Evolutionary conservation across 2,329 filamentous ascomycete species (phyloP), one percentile per base, ranked within the genome.

Genomic region (Scedosporium boydii): DNA sequence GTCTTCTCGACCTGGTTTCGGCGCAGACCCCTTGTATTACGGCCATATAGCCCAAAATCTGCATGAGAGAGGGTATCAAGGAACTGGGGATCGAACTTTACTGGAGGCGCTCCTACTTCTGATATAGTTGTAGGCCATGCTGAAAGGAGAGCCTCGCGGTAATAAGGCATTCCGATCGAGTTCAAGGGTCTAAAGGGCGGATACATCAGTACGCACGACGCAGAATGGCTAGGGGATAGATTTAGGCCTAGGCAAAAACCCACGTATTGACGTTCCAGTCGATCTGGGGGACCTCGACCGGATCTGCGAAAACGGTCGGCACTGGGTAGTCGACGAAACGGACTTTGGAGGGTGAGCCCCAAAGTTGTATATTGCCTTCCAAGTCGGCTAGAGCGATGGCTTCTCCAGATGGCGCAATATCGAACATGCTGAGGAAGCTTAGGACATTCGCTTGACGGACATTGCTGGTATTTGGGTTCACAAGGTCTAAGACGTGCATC

Each of bases 401-500:
- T 73, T 96, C 91, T 1, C 92, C 93, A 1, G 92, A 96, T 0
- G 90, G 88, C 3, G 93, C 91, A 67, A 97, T 87, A 68, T 96
- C 92, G 66, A 97, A 86, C 66, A 90, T 88, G 64, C 85, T 87
- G 67, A 96, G 82, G 67, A 88, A 91, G 0, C 82, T 83, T 29
- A 87, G 82, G 4, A 93, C 85, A 68, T 93, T 92, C 41, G 90
- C 88, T 75, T 96, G 92, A 59, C 90, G 85, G 60, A 96, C 85
- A 67, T 89, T 93, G 70, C 91, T 91, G 21, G 90, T 88, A 70
- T 96, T 93, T 0, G 91, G 90, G 65, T 96, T 96, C 85, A 96
- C 91, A 4, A 99, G 83, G 73, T 99, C 95, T 59, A 98, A 91
- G 14, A 98, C 89, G 72, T 99, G 93, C 73, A 99, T 89, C 73